Evolutionary conservation across 768 basidiomycete species (phyloP), one percentile per base, ranked within the genome.

Genomic region (Boletus pseudopeckii): DNA sequence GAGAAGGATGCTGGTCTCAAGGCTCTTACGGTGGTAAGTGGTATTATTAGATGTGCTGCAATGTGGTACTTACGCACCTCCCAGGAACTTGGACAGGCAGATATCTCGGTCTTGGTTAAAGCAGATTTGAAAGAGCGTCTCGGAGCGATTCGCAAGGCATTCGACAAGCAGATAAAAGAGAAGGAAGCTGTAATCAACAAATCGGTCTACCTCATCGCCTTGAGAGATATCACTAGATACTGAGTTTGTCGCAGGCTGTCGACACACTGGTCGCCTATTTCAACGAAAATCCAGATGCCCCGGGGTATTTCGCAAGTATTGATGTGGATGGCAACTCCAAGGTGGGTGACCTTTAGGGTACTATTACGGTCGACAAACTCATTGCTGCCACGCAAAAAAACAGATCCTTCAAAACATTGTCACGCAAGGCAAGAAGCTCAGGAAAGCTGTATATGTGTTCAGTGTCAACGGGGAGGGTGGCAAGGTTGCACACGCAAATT

Each of bases 1-100:
- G 88, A 86, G 53, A 95, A 95, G 73, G 97, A 98, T 62, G 71
- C 81, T n/a, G 89, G 80, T 14, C 75, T 98, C 63, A 98, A 97
- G 75, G 76, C 85, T 13, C 84, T 88, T 60, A 81, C 78, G 53
- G 78, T 89, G 42, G 93, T 92, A 67, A 14, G 86, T 76, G 6
- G 13, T 20, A 17, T 43, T 15, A 15, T 47, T n/a, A 33, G 37
- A 28, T 5, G 34, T 54, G n/a, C 15, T 32, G 18, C 20, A 22
- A 39, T 40, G 14, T 43, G 28, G 38, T 47, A 33, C n/a, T 43
- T 10, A 55, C 34, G 45, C 14, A 26, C 30, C 40, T 45, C 4
- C 22, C 62, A 98, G 95, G 92, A 93, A 72, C 83, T 98, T 36
- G 86, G 84, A 42, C 90, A 92, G 69, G 81, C 89, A 9, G 89